A percentile compares a stretch with the other conserved stretches of the same genome.
These are phyloP conservation scores for Hirsutella minnesotensis DNA, from an alignment of 2,329 filamentous ascomycete species.

Conservation along the genomic window DNA sequence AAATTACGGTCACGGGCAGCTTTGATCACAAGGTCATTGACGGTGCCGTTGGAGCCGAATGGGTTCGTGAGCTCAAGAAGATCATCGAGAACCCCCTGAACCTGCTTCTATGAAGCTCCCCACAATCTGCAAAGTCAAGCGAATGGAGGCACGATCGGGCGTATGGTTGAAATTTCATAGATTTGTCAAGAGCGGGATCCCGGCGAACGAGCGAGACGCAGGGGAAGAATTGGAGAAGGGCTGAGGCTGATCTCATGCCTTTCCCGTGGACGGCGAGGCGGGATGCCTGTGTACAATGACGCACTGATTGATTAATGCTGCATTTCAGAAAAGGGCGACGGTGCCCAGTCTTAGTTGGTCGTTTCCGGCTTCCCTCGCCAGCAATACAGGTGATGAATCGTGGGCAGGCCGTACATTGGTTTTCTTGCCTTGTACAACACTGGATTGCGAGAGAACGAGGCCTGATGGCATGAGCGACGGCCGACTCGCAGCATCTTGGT, in stretches of 20 bases:
- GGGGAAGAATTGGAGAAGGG: neutral
- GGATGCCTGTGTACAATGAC: constrained; percentile 29
- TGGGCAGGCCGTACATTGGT: no score
- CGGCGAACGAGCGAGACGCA: neutral
- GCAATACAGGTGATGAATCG: constrained; percentile 11
- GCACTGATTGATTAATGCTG: constrained; percentile 27
- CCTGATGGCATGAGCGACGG: no score
- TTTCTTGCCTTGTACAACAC: no score
- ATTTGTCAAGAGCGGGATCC: neutral
- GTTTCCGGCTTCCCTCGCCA: constrained; percentile 10
- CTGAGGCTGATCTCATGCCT: constrained; percentile 1
- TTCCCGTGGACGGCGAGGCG: constrained; percentile 14
- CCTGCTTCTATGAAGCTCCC: constrained; percentile 61
- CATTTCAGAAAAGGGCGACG: constrained; percentile 16
- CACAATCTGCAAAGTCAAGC: neutral
- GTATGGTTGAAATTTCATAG: constrained; percentile 8
- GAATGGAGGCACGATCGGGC: neutral
- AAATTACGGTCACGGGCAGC: constrained; percentile 87
- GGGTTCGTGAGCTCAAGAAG: constrained; percentile 95
- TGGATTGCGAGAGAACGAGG: no score
- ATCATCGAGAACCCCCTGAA: constrained; percentile 94
- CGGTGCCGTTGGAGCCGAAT: constrained; percentile 90
- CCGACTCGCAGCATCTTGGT: no score
- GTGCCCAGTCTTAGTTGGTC: constrained; percentile 16
- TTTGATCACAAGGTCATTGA: constrained; percentile 99